Evolutionary conservation across 2,329 filamentous ascomycete species (phyloP).

Genomic region (Domatiomyces globalis): DNA sequence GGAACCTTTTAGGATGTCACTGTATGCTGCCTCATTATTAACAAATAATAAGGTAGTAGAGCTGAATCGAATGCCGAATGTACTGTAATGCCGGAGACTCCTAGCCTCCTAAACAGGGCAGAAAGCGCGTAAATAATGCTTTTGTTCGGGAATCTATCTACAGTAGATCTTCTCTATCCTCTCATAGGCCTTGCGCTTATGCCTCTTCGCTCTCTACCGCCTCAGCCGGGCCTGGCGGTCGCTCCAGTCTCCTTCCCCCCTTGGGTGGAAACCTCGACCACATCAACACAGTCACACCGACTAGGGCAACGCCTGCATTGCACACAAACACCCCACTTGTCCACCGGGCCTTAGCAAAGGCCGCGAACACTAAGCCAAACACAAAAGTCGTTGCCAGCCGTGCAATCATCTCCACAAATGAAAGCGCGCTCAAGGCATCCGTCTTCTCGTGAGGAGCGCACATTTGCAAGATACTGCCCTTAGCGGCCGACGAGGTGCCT

Average conservation of each 20-base stretch:
- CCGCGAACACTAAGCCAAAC: constrained; percentile 54
- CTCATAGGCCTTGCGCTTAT: neutral
- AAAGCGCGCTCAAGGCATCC: constrained; percentile 56
- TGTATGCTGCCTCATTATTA: too few relatives aligned
- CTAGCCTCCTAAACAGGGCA: too few relatives aligned
- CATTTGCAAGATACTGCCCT: constrained; percentile 61
- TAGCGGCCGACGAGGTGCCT: constrained; percentile 54
- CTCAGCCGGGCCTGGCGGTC: neutral
- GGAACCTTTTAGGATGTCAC: too few relatives aligned
- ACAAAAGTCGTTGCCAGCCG: constrained; percentile 48
- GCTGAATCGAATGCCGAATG: too few relatives aligned
- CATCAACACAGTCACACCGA: neutral
- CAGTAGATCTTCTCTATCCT: neutral
- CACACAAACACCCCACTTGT: constrained; percentile 51
- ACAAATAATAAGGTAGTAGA: too few relatives aligned
- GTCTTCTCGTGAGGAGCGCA: constrained; percentile 34
- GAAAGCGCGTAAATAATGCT: neutral
- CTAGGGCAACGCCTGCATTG: constrained; percentile 35
- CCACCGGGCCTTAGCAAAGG: constrained; percentile 45
- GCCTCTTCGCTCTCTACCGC: neutral
- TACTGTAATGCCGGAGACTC: too few relatives aligned
- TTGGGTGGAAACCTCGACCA: neutral
- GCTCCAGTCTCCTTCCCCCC: neutral
- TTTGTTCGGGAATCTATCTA: neutral
- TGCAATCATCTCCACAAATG: constrained; percentile 55